Evolutionary conservation across 2,329 filamentous ascomycete species (phyloP), one percentile per base, ranked within the genome.

Genomic region (Nigrograna mackinnonii): DNA sequence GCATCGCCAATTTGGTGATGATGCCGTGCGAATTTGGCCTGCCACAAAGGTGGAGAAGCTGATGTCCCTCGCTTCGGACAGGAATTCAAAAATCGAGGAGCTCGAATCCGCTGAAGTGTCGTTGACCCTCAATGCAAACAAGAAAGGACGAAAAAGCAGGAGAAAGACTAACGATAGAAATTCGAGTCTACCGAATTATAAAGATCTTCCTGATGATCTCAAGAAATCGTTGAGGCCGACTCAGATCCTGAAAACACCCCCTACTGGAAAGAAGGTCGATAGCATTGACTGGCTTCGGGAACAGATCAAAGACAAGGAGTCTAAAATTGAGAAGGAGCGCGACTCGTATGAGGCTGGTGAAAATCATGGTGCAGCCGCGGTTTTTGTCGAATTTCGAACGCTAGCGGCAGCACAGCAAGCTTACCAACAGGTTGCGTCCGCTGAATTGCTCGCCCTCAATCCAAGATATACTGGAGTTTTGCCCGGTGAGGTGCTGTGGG

Each of bases 271-370:
- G 63, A 94, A 95, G 67, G 91, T 96, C 13, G 94, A 99, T 70
- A 94, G 91, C 0, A 96, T 99, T 67, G 84, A 92, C 49, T 96
- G 88, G 87, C 87, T 84, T 50, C 87, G 94, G 38, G 75, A 78
- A 1, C 87, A 95, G 67, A 82, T 96, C 39, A 81, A 86, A 50
- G 83, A 84, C 36, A 80, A 95, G 33, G 85, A 86, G 39, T 85
- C 87, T 0, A 79, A 87, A 46, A 85, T 90, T 21, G 79, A 87
- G 37, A 75, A 80, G 31, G 78, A 83, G 18, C 89, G 94, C 65
- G 78, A 76, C 30, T 77, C 79, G 36, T 88, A 92, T 62, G 79
- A 78, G 37, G 72, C 76, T 19, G 83, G 77, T 3, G 52, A 55
- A 12, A 59, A 50, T 44, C 79, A 83, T 47, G 79, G 84, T 49